Base-by-base conservation (phyloP, 139 green algal species). In the Eudorina sp. region DNA sequence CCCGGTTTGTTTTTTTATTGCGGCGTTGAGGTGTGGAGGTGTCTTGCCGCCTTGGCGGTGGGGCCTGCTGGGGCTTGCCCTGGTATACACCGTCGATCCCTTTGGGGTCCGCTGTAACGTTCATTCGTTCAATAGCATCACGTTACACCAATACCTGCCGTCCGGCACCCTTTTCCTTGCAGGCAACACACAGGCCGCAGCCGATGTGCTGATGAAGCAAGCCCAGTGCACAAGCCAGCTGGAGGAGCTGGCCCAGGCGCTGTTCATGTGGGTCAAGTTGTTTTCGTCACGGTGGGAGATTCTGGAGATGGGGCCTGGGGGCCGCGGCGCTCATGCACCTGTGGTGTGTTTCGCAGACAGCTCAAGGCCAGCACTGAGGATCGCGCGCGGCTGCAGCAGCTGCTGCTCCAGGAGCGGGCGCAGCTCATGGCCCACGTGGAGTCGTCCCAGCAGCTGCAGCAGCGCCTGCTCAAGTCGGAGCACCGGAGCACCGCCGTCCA, bases 161-260 rank as follows among this genome's bases (percentile, higher is more conserved):
- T n/a, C n/a, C n/a, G n/a, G n/a, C n/a, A n/a, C n/a, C n/a, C n/a
- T n/a, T n/a, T n/a, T n/a, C n/a, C 4, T 25, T 3, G 41, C 70
- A 91, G 88, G 64, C 40, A 82, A 91, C 60, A 85, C 88, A 0
- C 88, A 91, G 14, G 46, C 81, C 13, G 81, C 88, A 2, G 89
- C 89, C 6, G 89, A 92, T 23, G 60, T 92, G 53, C 64, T 92
- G n/a, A 84, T 92, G 83, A 64, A 75, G 74, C 89, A 92, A 53
- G 89, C 89, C 0, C 60, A 70, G 18, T 34, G 70, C 23, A 79
- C 60, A 9, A 70, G 69, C 11, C 83, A 89, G 31, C 0, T 87
- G 27, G 89, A 92, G 19, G 89, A 89, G 31, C 8, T 92, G 27
- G 62, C 89, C 21, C 45, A 84, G 51, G 16, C 38, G 1, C 51